Base-by-base conservation (phyloP, 2,329 filamentous ascomycete species). In the Colletotrichum magnum region DNA sequence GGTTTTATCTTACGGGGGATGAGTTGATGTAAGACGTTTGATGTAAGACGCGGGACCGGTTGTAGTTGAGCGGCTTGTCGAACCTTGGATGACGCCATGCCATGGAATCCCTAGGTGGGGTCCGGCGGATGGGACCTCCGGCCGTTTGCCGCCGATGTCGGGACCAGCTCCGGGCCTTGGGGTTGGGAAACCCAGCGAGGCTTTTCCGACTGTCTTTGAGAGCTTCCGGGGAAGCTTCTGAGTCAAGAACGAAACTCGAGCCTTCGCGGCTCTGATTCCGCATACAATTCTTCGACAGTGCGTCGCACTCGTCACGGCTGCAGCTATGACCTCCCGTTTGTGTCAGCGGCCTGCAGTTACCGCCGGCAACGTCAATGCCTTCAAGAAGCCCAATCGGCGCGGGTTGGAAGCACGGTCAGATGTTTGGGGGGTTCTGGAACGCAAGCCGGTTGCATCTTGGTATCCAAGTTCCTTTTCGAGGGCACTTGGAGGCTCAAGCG, bases 101-200 rank as follows among this genome's bases (percentile, higher is more conserved):
- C 21, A 60, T 24, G 32, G 32, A 36, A 36, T 36, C 32, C 32
- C 10, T 12, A 36, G 32, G 32, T 36, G 32, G 32, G 28, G 32
- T 16, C 52, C 36, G 32, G 18, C n/a, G 43, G 7, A 21, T 21
- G 41, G 18, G 32, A 36, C 32, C 32, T 5, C 28, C 62, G 66
- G 62, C 62, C 56, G 39, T 18, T 15, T 0, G 7, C 21, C 45
- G 63, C 66, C 62, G 62, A 69, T 67, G 45, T 61, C 62, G 54
- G 62, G 54, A 47, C 21, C 36, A 15, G n/a, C 12, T 21, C 43
- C 16, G 18, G 39, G 18, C 15, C 6, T n/a, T 36, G 15, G 39
- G 18, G 21, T 28, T 26, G 56, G 24, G 13, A 4, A 43, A 15
- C 6, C 13, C 21, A 24, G 21, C 21, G 2, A 24, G 21, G 21